Conservation (phyloP, 805 yeast species). For the Ogataea salicorniae region DNA sequence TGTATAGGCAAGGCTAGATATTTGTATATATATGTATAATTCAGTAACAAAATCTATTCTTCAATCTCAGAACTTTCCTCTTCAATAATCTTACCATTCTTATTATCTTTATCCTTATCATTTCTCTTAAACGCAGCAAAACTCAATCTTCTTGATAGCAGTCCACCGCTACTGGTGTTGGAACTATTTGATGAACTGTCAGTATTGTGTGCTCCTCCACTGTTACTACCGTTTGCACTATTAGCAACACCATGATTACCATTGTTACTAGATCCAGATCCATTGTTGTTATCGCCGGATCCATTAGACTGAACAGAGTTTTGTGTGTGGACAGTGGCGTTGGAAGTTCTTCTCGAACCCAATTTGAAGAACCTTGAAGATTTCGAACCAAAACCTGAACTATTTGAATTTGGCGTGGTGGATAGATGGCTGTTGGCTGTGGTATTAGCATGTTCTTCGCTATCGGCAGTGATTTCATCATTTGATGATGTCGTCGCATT, state of each 20-base stretch:
- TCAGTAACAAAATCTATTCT: background rate
- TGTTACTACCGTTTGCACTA: background rate
- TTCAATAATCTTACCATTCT: conserved; percentile 13
- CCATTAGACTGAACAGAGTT: conserved; percentile 1
- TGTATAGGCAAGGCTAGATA: too few species aligned
- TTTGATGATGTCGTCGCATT: conserved; percentile 3
- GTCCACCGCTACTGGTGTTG: conserved; percentile 6
- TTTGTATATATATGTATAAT: too few species aligned
- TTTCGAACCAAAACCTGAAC: conserved; percentile 22
- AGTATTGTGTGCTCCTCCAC: background rate
- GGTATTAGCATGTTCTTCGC: conserved; percentile 1
- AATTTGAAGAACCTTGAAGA: conserved; percentile 31
- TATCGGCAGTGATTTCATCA: conserved; percentile 11
- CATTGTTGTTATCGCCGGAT: background rate
- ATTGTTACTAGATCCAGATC: background rate
- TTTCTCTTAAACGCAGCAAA: conserved; percentile 27
- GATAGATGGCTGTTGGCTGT: background rate
- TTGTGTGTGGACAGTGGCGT: conserved; percentile 12
- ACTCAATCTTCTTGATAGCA: conserved; percentile 25
- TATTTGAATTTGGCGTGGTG: conserved; percentile 1
- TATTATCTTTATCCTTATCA: conserved; percentile 24
- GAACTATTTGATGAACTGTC: background rate
- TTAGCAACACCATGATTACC: background rate
- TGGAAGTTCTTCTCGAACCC: conserved; percentile 21
- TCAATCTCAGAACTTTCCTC: conserved; percentile 14